Conservation (phyloP, 768 basidiomycete species). For the Trametes cinnabarina region DNA sequence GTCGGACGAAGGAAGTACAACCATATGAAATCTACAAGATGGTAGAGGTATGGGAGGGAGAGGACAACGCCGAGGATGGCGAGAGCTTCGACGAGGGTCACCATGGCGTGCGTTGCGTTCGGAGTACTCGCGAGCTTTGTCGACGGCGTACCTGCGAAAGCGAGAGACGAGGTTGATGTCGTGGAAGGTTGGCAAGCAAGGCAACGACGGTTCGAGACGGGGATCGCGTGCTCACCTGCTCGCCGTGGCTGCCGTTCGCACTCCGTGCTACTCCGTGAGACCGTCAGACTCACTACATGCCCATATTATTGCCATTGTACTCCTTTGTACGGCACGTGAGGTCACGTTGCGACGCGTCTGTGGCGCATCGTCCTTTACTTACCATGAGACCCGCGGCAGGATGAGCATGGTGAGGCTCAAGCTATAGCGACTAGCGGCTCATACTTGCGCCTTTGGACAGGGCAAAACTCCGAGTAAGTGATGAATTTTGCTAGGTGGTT, state of each 20-base stretch:
- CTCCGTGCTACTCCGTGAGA: too few relatives aligned
- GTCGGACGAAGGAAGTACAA: constrained; percentile 24
- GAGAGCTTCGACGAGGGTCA: constrained; percentile 10
- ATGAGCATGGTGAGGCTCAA: too few relatives aligned
- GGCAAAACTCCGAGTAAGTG: too few relatives aligned
- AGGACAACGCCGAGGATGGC: constrained; percentile 19
- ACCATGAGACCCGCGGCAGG: too few relatives aligned
- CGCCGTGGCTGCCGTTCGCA: too few relatives aligned
- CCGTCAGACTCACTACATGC: too few relatives aligned
- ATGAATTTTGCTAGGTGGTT: too few relatives aligned
- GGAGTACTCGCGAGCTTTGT: background rate
- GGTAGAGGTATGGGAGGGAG: constrained; percentile 17
- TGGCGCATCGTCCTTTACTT: too few relatives aligned
- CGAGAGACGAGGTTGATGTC: background rate
- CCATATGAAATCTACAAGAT: constrained; percentile 22
- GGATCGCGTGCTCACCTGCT: too few relatives aligned
- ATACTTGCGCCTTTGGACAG: too few relatives aligned
- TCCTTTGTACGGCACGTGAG: background rate
- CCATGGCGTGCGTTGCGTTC: background rate
- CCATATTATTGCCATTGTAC: too few relatives aligned
- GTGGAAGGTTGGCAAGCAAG: background rate
- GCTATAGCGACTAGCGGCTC: too few relatives aligned
- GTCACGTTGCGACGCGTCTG: background rate
- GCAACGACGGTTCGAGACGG: background rate
- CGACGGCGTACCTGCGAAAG: background rate